A percentile compares a stretch with the other conserved stretches of the same genome.
Evolutionary conservation across 1,139 yeast genomes (phyloP).

Genomic region (Williopsis jadinii): DNA sequence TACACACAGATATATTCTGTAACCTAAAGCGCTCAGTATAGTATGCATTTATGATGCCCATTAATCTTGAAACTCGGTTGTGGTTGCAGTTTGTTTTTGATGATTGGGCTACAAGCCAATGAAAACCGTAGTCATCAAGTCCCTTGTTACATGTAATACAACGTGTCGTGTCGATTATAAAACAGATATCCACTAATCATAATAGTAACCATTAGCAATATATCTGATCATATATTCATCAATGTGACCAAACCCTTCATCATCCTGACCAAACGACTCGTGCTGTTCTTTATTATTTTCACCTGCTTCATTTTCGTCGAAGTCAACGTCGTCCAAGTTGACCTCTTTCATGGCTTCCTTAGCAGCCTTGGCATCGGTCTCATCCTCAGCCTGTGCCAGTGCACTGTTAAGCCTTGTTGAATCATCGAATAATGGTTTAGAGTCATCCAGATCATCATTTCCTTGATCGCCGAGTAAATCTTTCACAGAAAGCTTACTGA

Average conservation of each 20-base stretch:
- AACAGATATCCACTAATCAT: conserved; percentile 27
- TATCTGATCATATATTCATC: conserved; percentile 95
- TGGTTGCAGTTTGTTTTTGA: too few species aligned
- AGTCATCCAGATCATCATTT: conserved; percentile 25
- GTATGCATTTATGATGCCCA: too few species aligned
- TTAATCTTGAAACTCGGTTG: too few species aligned
- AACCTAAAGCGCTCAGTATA: too few species aligned
- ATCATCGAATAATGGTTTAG: conserved; percentile 29
- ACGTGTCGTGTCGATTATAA: too few species aligned
- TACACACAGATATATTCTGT: too few species aligned
- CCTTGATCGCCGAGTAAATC: conserved; percentile 71
- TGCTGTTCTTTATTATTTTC: conserved; percentile 11
- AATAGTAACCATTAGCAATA: conserved; percentile 76
- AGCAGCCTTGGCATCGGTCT: conserved; percentile 91
- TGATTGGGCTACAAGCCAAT: too few species aligned
- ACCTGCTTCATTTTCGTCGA: conserved; percentile 36
- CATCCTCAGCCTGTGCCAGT: conserved; percentile 93
- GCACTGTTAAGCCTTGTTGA: conserved; percentile 53
- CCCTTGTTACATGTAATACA: too few species aligned
- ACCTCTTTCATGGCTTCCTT: conserved; percentile 81
- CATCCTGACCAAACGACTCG: conserved; percentile 44
- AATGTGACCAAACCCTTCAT: conserved; percentile 78
- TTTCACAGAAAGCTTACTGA: conserved; percentile 81
- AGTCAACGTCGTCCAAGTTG: conserved; percentile 81
- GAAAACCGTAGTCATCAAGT: too few species aligned